Base-by-base conservation (phyloP, 495 filamentous ascomycete species). In the Penicillium canescens region DNA sequence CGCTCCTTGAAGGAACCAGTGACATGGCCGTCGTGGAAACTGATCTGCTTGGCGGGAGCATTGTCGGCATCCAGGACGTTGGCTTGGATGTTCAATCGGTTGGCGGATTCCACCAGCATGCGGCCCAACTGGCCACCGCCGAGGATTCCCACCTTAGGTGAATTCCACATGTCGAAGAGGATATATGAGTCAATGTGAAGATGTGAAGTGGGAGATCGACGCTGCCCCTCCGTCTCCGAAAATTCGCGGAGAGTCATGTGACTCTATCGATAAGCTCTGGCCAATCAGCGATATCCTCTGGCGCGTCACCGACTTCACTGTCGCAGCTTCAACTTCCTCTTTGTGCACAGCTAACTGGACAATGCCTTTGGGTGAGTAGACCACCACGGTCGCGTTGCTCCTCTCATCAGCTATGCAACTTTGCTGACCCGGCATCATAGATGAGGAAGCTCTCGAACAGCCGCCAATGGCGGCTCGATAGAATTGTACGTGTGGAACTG, bases 31-130 rank as follows among this genome's bases (percentile, higher is more conserved):
- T 79, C 72, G 55, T 86, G 85, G 50, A 82, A 80, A 70, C 89
- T 93, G 66, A 94, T 85, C 77, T 97, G 94, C 74, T 96, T 96
- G 53, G 94, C 94, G 6, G 94, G 91, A 18, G 89, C 80, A 59
- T 86, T 80, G 48, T 84, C 83, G 16, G 81, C 84, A 73, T 98
- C 95, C 18, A 98, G 84, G 40, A 96, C 75, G 41, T 87, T 83
- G 48, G 90, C 79, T 52, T 88, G 81, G 65, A 97, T 88, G 59
- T 91, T 91, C 35, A 96, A 80, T 42, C 86, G 85, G 59, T 92
- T 92, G 42, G 94, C 91, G 37, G 89, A 87, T 72, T 98, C 91
- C 46, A 90, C 86, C n/a, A 97, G 81, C 94, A 98, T 98, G 54
- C 90, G 89, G 40, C 94, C 94, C 28, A 98, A 80, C 75, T 93